Base-by-base conservation (phyloP, 192 early-diverging fungal genomes). In the Coemansia sp. region DNA sequence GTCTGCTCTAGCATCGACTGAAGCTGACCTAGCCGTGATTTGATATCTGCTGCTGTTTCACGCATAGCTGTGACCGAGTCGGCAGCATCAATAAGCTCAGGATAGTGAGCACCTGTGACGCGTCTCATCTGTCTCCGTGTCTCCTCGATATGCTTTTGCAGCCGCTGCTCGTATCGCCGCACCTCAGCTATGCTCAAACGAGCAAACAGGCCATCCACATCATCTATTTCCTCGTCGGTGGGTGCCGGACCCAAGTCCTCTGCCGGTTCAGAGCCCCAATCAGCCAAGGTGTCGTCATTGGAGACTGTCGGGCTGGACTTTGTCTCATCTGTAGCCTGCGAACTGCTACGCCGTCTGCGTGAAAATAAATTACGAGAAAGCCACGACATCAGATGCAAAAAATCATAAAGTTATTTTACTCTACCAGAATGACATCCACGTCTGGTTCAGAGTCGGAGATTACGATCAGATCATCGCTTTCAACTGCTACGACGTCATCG, bases 51-150 rank as follows among this genome's bases (percentile, higher is more conserved):
- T 1, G 68, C 65, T 23, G 55, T 40, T 14, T 49, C 38, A 53
- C 70, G 64, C 68, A 78, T 71, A 31, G 48, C 48, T n/a, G 66
- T 61, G 0, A 62, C 69, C 18, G 60, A 59, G 20, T 78, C 69
- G 5, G 75, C 75, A 0, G 75, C 75, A 11, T 67, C 56, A 38
- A 71, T 64, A 15, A 78, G 69, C 31, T 66, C 68, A 1, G 69
- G 68, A 38, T 78, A 78, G 50, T 71, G 67, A 52, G 46, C 44
- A 3, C 58, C 57, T 3, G 64, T 64, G 2, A 67, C 68, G 1
- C 45, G 41, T 18, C 69, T 68, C 64, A 78, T 70, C 49, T 57
- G 68, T 30, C 17, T 28, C 16, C 51, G 73, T 51, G 57, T 64
- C 15, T 23, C 30, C 49, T 59, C 66, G 3, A 65, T 52, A 12